Percentiles rank a stretch among this genome's conserved stretches.
phyloP scores from a whole-genome alignment of 805 yeast genomes.

The Tetrapisispora fleetii region DNA sequence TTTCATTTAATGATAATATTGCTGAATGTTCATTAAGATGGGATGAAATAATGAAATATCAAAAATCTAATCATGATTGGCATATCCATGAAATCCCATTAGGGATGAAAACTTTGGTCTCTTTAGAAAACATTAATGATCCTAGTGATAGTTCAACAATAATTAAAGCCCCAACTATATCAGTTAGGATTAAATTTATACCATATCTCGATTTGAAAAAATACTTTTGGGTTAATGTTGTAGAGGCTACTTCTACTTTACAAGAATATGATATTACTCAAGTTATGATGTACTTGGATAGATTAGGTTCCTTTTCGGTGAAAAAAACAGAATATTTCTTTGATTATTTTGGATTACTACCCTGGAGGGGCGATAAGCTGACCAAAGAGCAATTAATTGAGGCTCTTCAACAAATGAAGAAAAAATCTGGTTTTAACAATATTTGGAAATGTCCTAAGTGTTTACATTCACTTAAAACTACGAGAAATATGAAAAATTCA shows the following conservation, averaged over 20 bases:
- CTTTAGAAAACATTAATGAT: neutral
- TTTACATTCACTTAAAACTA: constrained; percentile 44
- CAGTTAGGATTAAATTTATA: constrained; percentile 52
- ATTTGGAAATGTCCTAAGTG: constrained; percentile 78
- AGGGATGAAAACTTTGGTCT: constrained; percentile 3
- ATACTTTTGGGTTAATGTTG: constrained; percentile 58
- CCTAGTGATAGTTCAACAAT: neutral
- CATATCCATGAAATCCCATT: constrained; percentile 31
- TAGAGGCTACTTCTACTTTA: constrained; percentile 35
- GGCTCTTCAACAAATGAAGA: constrained; percentile 35
- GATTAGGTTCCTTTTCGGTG: constrained; percentile 37
- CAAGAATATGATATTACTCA: constrained; percentile 43
- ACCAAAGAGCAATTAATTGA: constrained; percentile 37
- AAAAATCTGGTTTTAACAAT: constrained; percentile 31
- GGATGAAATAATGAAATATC: constrained; percentile 32
- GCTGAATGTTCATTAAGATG: constrained; percentile 56
- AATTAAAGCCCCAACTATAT: constrained; percentile 37
- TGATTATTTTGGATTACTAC: constrained; percentile 33
- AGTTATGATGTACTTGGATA: constrained; percentile 50
- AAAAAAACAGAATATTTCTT: constrained; percentile 48
- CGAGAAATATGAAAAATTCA: constrained; percentile 33
- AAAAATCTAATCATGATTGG: constrained; percentile 22
- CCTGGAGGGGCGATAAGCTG: constrained; percentile 45
- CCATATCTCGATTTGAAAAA: constrained; percentile 55
- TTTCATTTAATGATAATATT: constrained; percentile 76